These are phyloP conservation scores for Ricinus communis DNA, from an alignment of 345 rosid species.

Conservation along the genomic window DNA sequence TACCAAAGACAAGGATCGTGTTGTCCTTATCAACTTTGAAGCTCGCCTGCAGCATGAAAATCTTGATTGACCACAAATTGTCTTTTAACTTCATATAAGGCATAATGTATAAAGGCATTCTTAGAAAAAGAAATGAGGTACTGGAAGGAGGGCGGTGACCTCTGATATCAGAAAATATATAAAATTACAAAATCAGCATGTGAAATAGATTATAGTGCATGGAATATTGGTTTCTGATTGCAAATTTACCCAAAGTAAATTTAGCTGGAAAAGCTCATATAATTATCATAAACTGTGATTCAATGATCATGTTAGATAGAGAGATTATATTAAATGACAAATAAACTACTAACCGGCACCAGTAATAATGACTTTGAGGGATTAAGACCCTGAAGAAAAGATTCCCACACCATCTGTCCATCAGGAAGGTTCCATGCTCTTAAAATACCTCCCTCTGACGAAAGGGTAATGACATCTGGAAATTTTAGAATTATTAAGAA, in stretches of 20 bases:
- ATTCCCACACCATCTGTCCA: conserved; percentile 98
- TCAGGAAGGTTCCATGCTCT: conserved; percentile 99
- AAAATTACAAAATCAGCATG: conserved; percentile 1
- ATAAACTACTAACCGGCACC: conserved; percentile 52
- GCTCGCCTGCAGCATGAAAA: conserved; percentile 50
- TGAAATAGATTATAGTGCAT: neutral
- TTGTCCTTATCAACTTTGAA: conserved; percentile 70
- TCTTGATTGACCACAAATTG: conserved; percentile 14
- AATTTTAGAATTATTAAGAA: conserved; percentile 20
- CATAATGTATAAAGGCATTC: neutral
- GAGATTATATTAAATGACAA: no score
- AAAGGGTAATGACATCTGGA: conserved; percentile 83
- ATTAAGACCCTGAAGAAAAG: conserved; percentile 56
- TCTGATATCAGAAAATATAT: neutral
- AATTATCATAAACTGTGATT: neutral
- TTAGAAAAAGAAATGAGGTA: neutral
- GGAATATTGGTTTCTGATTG: no score
- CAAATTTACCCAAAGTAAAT: no score
- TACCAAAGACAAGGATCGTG: conserved; percentile 54
- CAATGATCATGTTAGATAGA: neutral
- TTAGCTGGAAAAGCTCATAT: no score
- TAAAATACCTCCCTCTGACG: conserved; percentile 70
- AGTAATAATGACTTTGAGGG: conserved; percentile 60
- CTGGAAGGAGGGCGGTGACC: neutral
- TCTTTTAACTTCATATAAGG: neutral